Evolutionary conservation across 345 rosid genomes (phyloP).

Genomic region (Psidium friedrichsthalianum): DNA sequence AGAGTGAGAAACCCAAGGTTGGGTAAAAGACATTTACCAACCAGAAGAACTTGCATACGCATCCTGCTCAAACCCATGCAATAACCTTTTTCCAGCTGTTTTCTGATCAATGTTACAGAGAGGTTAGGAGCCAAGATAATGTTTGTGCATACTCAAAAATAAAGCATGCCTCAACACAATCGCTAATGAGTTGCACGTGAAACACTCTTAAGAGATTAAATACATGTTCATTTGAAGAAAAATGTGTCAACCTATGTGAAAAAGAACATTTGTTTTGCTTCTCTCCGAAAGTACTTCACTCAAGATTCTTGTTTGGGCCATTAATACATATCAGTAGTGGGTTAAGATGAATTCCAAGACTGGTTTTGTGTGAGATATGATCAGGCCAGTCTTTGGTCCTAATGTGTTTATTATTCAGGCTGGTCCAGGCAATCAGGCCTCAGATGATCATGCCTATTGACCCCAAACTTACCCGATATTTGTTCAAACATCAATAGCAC

Average conservation of each 20-base stretch:
- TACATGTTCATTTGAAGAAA: not conserved
- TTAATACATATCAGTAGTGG: not conserved
- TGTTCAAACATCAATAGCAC: not conserved
- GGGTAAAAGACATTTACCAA: slow-evolving; percentile 16
- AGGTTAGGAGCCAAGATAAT: not conserved
- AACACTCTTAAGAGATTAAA: not conserved
- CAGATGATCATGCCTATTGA: not conserved
- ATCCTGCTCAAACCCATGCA: slow-evolving; percentile 55
- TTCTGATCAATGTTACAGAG: slow-evolving; percentile 20
- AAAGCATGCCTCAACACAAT: not conserved
- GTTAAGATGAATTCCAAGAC: not conserved
- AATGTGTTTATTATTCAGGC: not conserved
- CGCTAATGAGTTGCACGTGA: not conserved
- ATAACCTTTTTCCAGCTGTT: slow-evolving; percentile 13
- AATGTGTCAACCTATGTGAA: not conserved
- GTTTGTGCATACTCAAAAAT: not conserved
- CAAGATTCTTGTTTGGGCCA: not conserved
- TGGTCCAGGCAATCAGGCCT: not conserved
- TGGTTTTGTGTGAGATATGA: not conserved
- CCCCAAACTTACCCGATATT: not conserved
- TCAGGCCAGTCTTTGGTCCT: not conserved
- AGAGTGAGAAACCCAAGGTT: not conserved
- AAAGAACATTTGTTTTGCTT: not conserved
- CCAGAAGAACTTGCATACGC: slow-evolving; percentile 35
- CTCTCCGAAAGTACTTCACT: not conserved